phyloP scores from a whole-genome alignment of 768 basidiomycete species.

The Phlebiopsis flavidoalba region DNA sequence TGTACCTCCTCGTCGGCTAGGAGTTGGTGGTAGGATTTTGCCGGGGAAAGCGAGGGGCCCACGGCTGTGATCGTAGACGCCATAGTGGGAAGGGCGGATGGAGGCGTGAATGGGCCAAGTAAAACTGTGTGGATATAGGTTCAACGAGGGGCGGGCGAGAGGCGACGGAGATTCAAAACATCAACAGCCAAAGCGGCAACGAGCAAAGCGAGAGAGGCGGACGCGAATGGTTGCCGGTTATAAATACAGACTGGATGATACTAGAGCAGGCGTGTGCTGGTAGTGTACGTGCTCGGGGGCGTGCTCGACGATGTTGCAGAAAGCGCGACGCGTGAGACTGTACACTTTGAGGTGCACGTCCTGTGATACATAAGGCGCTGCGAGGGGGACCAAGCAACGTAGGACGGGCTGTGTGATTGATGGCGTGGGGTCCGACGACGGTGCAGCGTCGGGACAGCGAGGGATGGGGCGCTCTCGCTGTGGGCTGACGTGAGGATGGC shows the following conservation, averaged over 20 bases:
- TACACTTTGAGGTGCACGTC: conserved; percentile 8
- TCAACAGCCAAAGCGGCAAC: conserved; percentile 36
- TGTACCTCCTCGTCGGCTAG: conserved; percentile 72
- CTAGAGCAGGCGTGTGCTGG: conserved; percentile 26
- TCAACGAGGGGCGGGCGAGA: conserved; percentile 17
- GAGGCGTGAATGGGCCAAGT: conserved; percentile 3
- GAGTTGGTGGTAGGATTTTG: conserved; percentile 15
- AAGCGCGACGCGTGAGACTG: conserved; percentile 39
- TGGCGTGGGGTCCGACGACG: conserved; percentile 25
- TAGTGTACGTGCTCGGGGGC: conserved; percentile 24
- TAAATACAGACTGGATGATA: conserved; percentile 36
- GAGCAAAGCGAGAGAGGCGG: conserved; percentile 26
- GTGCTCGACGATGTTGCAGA: conserved; percentile 18
- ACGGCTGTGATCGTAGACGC: conserved; percentile 28
- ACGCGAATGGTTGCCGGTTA: conserved; percentile 35
- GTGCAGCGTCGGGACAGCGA: conserved; percentile 35
- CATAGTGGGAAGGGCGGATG: conserved; percentile 25
- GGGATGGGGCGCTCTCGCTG: conserved; percentile 37
- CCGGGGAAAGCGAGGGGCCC: conserved; percentile 22
- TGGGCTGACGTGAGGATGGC: conserved; percentile 37
- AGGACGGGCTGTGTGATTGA: no score
- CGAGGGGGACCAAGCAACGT: no score
- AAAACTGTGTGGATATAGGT: conserved; percentile 12
- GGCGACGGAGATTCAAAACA: conserved; percentile 28
- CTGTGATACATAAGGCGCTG: conserved; percentile 15